Evolutionary conservation across 208 protist species (phyloP).

Genomic region (Wallacemonas sp.): DNA sequence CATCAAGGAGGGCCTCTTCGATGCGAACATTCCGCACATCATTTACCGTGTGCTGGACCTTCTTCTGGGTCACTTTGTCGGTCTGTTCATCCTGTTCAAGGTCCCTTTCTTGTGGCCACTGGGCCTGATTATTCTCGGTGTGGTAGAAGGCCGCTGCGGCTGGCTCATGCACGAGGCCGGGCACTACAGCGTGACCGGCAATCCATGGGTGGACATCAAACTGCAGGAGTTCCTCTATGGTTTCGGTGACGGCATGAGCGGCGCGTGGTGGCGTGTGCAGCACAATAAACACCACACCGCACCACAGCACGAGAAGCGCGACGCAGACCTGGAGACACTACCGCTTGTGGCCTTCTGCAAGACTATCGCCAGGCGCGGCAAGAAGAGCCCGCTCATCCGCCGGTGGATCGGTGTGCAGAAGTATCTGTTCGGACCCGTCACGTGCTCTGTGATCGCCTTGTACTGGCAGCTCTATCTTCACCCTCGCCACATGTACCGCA

Average conservation of each 20-base stretch:
- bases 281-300: constrained; percentile 84
- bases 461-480: constrained; percentile 82
- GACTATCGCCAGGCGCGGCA: constrained; percentile 33
- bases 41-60: constrained; percentile 64
- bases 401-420: constrained; percentile 63
- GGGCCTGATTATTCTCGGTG: constrained; percentile 46
- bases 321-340: constrained; percentile 75
- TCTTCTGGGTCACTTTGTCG: constrained; percentile 44
- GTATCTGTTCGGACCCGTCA: constrained; percentile 70
- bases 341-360: constrained; percentile 83
- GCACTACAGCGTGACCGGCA: constrained; percentile 67
- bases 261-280: constrained; percentile 71
- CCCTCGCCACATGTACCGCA: constrained; percentile 59
- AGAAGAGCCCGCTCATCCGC: constrained; percentile 33
- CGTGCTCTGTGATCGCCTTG: constrained; percentile 63
- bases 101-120: constrained; percentile 32
- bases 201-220: constrained; percentile 50
- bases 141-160: constrained; percentile 73
- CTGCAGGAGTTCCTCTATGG: constrained; percentile 72
- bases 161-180: constrained; percentile 82
- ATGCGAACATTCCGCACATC: constrained; percentile 51
- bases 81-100: constrained; percentile 52
- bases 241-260: constrained; percentile 71
- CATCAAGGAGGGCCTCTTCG: constrained; percentile 52
- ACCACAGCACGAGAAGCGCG: constrained; percentile 68